phyloP scores from a whole-genome alignment of 2,329 filamentous ascomycete species.

The Paecilomyces sp. region DNA sequence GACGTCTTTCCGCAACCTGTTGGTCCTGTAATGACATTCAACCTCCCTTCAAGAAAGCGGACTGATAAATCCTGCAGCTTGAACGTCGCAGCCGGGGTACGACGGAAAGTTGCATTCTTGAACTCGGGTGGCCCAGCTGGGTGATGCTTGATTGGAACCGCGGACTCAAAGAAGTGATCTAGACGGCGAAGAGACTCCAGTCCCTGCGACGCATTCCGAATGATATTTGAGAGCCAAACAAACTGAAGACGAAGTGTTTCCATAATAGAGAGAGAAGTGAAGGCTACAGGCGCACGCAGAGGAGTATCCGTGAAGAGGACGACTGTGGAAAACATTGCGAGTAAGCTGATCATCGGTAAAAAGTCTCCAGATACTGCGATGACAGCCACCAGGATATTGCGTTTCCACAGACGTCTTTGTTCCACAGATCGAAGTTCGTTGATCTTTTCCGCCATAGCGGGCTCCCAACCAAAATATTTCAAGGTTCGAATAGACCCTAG shows the following conservation, averaged over 20 bases:
- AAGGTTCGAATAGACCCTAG: slow-evolving; percentile 51
- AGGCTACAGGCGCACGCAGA: slow-evolving; percentile 51
- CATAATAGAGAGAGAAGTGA: slow-evolving; percentile 50
- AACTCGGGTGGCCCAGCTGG: slow-evolving; percentile 45
- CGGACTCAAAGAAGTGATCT: slow-evolving; percentile 49
- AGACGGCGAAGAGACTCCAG: slow-evolving; percentile 45
- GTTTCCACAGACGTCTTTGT: slow-evolving; percentile 49
- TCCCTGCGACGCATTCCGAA: slow-evolving; percentile 36
- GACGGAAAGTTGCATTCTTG: slow-evolving; percentile 41
- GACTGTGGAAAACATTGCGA: slow-evolving; percentile 50
- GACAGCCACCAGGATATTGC: slow-evolving; percentile 36
- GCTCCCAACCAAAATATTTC: slow-evolving; percentile 57
- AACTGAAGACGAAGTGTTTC: slow-evolving; percentile 49
- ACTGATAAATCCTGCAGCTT: slow-evolving; percentile 34
- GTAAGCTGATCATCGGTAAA: slow-evolving; percentile 46
- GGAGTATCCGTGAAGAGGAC: slow-evolving; percentile 42
- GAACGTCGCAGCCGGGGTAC: slow-evolving; percentile 46
- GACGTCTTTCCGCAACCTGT: slow-evolving; percentile 55
- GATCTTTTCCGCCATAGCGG: slow-evolving; percentile 46
- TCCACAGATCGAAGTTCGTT: slow-evolving; percentile 44
- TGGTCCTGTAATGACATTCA: slow-evolving; percentile 49
- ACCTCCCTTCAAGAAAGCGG: slow-evolving; percentile 46
- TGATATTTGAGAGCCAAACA: slow-evolving; percentile 43
- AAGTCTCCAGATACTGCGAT: slow-evolving; percentile 46
- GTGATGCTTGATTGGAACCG: slow-evolving; percentile 43